phyloP scores from a whole-genome alignment of 202 grass and related monocot genomes.

The Dendrocalamus latiflorus region DNA sequence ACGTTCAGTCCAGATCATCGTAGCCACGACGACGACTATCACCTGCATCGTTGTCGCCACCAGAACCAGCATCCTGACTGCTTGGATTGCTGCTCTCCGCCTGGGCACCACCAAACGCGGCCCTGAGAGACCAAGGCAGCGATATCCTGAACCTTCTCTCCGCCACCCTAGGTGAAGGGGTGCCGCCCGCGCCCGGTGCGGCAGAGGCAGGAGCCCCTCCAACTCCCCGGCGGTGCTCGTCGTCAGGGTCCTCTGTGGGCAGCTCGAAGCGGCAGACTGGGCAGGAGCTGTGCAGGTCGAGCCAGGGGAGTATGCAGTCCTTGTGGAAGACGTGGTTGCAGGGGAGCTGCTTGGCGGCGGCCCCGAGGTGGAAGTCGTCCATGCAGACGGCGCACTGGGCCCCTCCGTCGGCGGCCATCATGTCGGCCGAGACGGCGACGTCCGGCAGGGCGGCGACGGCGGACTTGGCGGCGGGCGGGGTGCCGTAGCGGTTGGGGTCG shows the following conservation, averaged over 20 bases:
- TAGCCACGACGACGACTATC: conserved; percentile 13
- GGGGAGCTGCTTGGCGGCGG: too few relatives aligned
- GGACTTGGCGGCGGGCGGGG: too few relatives aligned
- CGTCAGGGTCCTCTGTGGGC: conserved; percentile 62
- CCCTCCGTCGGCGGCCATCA: too few relatives aligned
- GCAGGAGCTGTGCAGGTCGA: conserved; percentile 91
- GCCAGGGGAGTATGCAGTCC: conserved; percentile 93
- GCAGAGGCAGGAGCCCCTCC: background rate
- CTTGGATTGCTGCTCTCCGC: conserved; percentile 32
- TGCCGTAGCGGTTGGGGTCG: too few relatives aligned
- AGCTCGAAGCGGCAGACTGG: conserved; percentile 82
- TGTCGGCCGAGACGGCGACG: too few relatives aligned
- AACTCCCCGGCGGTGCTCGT: conserved; percentile 20
- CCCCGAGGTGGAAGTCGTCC: too few relatives aligned
- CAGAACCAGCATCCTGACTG: conserved; percentile 5
- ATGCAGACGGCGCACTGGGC: too few relatives aligned
- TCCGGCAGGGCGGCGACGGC: too few relatives aligned
- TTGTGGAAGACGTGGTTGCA: conserved; percentile 97
- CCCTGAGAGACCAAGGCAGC: conserved; percentile 65
- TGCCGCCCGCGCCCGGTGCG: background rate
- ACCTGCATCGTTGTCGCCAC: background rate
- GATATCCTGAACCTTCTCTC: conserved; percentile 98
- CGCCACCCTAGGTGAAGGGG: conserved; percentile 39
- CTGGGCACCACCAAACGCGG: conserved; percentile 35
- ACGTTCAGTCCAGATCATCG: conserved; percentile 46